A percentile compares a stretch with the other conserved stretches of the same genome.
These are phyloP conservation scores for Bjerkandera adusta DNA, from an alignment of 1,284 basidiomycete species.

Conservation along the genomic window DNA sequence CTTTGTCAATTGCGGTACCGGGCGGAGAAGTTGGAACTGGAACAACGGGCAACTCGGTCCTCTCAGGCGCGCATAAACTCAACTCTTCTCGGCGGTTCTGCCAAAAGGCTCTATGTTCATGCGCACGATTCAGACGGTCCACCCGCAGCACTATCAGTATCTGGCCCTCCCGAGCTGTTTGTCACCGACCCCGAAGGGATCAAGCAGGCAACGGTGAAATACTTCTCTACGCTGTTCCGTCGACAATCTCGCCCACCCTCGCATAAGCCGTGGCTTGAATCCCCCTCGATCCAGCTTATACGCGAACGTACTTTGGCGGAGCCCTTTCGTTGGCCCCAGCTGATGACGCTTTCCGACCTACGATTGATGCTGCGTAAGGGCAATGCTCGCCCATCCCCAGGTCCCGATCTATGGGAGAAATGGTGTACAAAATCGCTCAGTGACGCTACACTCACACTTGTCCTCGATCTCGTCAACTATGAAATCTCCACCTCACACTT, in stretches of 20 bases:
- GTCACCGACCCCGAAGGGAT: no score
- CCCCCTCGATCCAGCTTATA: no score
- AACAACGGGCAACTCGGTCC: not conserved
- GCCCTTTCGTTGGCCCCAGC: not conserved
- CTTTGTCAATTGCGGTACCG: no score
- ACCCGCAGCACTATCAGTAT: no score
- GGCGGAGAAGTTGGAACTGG: no score
- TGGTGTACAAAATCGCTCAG: slow-evolving; percentile 27
- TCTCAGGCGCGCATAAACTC: not conserved
- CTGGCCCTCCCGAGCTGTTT: no score
- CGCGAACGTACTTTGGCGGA: no score
- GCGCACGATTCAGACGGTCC: not conserved
- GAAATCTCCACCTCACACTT: slow-evolving; percentile 24
- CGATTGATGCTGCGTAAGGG: slow-evolving; percentile 18
- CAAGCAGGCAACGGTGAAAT: no score
- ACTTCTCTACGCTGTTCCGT: no score
- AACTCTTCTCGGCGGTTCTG: not conserved
- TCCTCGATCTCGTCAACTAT: slow-evolving; percentile 31
- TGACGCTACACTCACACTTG: slow-evolving; percentile 22
- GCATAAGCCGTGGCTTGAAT: no score
- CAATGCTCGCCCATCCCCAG: slow-evolving; percentile 24
- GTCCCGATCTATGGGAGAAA: slow-evolving; percentile 31
- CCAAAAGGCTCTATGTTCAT: not conserved
- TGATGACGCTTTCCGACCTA: slow-evolving; percentile 10
- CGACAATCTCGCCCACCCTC: no score